Evolutionary conservation across 306 rosid species (phyloP), one percentile per base, ranked within the genome.

Genomic region (Cicer chorassanicum): DNA sequence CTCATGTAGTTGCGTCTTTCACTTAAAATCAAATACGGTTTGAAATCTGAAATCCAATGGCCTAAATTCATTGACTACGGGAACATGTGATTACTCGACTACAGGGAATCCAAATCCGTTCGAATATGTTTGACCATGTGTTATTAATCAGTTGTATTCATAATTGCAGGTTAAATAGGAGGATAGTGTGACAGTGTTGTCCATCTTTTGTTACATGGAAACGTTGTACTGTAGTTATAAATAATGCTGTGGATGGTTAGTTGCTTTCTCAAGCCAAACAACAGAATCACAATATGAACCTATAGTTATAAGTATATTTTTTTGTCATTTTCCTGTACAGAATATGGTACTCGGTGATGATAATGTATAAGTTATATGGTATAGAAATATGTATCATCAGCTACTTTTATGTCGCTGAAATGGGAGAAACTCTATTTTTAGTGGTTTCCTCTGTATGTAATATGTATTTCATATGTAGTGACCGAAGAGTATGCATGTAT

Each of bases 241-340:
- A 15, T 21, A 21, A 21, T 21, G 80, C 57, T 68, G 57, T 68
- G 62, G 72, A 73, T 42, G 72, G 88, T 84, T 77, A 64, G 72
- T 83, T 83, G 21, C 74, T 78, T 76, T 84, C 61, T 80, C 72
- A 83, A 65, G 83, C 88, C 85, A 78, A 74, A 70, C 83, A 65
- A 65, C 82, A 62, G 66, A 83, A 79, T 80, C 82, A 71, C 68
- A 36, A 50, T 64, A 54, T 67, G 78, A 71, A 76, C 45, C 45
- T 50, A 55, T 83, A 75, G 76, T 12, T 70, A 24, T 29, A 6
- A 69, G 70, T 76, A 68, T 15, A 86, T 56, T 45, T 68, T 46
- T 76, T 75, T n/a, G n/a, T 72, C 40, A 68, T 34, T 72, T 70
- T 71, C 72, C 71, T 84, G 87, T 83, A 78, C 81, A 73, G 55